A percentile compares a stretch with the other conserved stretches of the same genome.
Evolutionary conservation across 352 stramenopile species (phyloP).

Genomic region (Aphanomyces stellatus): DNA sequence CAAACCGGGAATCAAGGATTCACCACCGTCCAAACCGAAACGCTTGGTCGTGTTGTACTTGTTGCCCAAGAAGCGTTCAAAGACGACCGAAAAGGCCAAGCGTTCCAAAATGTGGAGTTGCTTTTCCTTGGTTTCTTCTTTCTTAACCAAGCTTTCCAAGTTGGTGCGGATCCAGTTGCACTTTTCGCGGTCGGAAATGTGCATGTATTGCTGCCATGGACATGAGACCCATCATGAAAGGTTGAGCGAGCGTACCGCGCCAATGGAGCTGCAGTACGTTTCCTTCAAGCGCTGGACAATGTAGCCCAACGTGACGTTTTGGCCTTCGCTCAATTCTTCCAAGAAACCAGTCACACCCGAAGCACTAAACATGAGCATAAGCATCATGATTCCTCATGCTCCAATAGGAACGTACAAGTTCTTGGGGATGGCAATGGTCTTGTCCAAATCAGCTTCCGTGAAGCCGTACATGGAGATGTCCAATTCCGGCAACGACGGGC

Average conservation of each 20-base stretch:
- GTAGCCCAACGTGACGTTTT: slow-evolving; percentile 86
- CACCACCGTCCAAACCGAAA: slow-evolving; percentile 95
- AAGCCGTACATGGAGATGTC: slow-evolving; percentile 92
- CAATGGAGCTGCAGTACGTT: slow-evolving; percentile 96
- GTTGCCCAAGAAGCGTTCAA: slow-evolving; percentile 96
- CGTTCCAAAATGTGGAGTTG: slow-evolving; percentile 96
- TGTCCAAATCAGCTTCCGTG: slow-evolving; percentile 81
- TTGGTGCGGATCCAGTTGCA: slow-evolving; percentile 97
- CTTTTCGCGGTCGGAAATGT: slow-evolving; percentile 94
- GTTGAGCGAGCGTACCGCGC: slow-evolving; percentile 55
- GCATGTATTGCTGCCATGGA: slow-evolving; percentile 94
- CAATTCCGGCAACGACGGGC: slow-evolving; percentile 61
- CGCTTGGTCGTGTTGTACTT: slow-evolving; percentile 99
- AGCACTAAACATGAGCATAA: slow-evolving; percentile 32
- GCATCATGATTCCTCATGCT: background rate
- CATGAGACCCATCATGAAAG: background rate
- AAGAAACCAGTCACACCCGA: slow-evolving; percentile 86
- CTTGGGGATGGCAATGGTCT: slow-evolving; percentile 76
- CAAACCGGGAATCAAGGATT: slow-evolving; percentile 91
- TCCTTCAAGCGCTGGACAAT: slow-evolving; percentile 91
- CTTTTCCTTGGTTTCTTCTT: slow-evolving; percentile 83
- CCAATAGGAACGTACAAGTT: slow-evolving; percentile 57
- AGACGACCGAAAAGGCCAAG: slow-evolving; percentile 96
- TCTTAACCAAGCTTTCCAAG: slow-evolving; percentile 65
- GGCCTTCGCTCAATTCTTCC: slow-evolving; percentile 57